Conservation (phyloP, 257 asterid genomes). For the Handroanthus guayacan region DNA sequence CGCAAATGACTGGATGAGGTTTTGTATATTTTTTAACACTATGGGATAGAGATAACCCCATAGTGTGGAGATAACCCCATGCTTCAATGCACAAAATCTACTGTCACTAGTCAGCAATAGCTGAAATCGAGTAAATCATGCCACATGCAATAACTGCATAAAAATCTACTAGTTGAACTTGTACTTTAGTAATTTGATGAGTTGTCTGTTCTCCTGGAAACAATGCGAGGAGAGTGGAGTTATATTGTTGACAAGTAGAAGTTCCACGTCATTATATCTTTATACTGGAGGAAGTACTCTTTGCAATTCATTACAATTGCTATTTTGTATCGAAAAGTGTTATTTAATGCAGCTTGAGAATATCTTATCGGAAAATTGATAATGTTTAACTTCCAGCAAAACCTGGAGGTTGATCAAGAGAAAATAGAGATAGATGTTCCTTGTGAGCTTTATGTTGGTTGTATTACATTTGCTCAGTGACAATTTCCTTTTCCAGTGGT, state of each 20-base stretch:
- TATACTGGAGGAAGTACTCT: neutral
- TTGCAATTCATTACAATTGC: constrained; percentile 12
- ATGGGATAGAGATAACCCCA: neutral
- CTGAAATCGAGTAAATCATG: constrained; percentile 1
- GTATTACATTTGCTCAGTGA: neutral
- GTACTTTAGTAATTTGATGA: neutral
- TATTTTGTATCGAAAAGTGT: neutral
- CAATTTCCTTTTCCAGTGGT: constrained; percentile 23
- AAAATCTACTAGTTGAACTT: neutral
- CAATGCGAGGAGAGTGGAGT: neutral
- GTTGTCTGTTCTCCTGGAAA: constrained; percentile 11
- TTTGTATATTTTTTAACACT: neutral
- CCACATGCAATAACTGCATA: constrained; percentile 4
- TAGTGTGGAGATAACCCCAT: neutral
- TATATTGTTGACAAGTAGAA: neutral
- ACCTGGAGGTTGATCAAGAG: constrained; percentile 22
- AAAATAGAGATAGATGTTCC: constrained; percentile 18
- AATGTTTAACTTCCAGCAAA: constrained; percentile 4
- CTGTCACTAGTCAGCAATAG: neutral
- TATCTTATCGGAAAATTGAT: constrained; percentile 28
- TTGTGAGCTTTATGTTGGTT: constrained; percentile 20
- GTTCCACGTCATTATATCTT: neutral
- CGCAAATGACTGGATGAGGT: neutral
- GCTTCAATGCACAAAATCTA: neutral
- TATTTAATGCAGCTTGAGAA: constrained; percentile 11